phyloP scores from a whole-genome alignment of 2,329 filamentous ascomycete species.

The Herpotrichia juniperi region DNA sequence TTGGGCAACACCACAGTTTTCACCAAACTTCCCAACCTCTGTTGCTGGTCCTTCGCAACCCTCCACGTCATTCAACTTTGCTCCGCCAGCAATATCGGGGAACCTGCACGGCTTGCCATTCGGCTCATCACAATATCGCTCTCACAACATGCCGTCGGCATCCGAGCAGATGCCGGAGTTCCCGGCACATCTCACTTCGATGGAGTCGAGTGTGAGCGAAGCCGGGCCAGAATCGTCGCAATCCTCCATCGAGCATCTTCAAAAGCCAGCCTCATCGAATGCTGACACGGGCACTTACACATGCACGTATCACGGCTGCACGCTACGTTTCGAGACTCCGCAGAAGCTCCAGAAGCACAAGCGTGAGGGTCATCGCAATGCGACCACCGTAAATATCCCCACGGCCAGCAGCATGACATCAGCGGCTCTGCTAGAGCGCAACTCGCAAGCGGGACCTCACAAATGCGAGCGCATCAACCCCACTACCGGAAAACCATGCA shows the following conservation, averaged over 20 bases:
- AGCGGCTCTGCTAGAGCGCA: conserved; percentile 65
- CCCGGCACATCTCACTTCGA: conserved; percentile 63
- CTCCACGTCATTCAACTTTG: conserved; percentile 54
- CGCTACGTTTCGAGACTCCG: conserved; percentile 85
- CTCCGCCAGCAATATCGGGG: conserved; percentile 46
- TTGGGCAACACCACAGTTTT: conserved; percentile 44
- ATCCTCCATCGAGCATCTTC: conserved; percentile 45
- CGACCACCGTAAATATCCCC: conserved; percentile 30
- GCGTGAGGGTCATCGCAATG: conserved; percentile 80
- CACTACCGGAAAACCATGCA: conserved; percentile 92
- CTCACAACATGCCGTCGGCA: conserved; percentile 33
- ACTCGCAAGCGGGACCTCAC: conserved; percentile 91
- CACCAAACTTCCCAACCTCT: conserved; percentile 40
- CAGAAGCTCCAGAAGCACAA: conserved; percentile 92
- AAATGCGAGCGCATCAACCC: conserved; percentile 93
- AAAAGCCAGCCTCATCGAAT: conserved; percentile 67
- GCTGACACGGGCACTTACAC: conserved; percentile 91
- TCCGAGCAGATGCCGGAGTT: conserved; percentile 61
- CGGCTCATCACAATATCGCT: conserved; percentile 43
- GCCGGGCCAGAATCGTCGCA: conserved; percentile 50
- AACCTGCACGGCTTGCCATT: conserved; percentile 41
- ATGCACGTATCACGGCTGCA: conserved; percentile 93
- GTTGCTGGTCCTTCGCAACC: conserved; percentile 34
- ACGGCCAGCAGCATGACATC: conserved; percentile 55
- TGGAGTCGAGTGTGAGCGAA: conserved; percentile 67